phyloP scores from a whole-genome alignment of 306 rosid genomes.

The Acacia crassicarpa region DNA sequence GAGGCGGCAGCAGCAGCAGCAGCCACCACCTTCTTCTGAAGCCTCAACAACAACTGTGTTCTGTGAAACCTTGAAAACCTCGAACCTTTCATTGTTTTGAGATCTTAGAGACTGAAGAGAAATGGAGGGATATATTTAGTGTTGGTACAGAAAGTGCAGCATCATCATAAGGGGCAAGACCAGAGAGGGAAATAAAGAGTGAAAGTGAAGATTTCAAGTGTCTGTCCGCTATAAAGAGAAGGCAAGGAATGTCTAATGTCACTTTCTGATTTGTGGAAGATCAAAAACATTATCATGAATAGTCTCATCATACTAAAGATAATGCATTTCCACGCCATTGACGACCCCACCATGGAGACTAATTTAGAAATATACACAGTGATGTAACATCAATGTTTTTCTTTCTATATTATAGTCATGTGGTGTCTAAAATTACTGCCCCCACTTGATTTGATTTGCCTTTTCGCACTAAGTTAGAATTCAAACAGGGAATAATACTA shows the following conservation, averaged over 20 bases:
- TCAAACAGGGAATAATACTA: background rate
- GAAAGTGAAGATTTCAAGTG: constrained; percentile 25
- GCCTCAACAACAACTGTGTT: background rate
- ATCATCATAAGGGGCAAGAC: constrained; percentile 10
- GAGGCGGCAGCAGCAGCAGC: constrained; percentile 1
- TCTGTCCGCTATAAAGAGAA: constrained; percentile 24
- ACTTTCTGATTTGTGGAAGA: constrained; percentile 36
- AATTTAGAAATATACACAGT: constrained; percentile 18
- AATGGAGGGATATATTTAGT: background rate
- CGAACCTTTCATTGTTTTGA: constrained; percentile 35
- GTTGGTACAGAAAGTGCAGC: constrained; percentile 24
- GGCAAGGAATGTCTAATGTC: constrained; percentile 31
- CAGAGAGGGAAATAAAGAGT: constrained; percentile 15
- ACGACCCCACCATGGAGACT: constrained; percentile 34
- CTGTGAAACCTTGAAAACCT: constrained; percentile 30
- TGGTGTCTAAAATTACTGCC: background rate
- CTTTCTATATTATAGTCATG: background rate
- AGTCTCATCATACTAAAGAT: constrained; percentile 16
- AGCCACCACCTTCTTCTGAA: constrained; percentile 39
- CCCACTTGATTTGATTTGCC: background rate
- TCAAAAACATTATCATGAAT: constrained; percentile 35
- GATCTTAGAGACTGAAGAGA: constrained; percentile 1
- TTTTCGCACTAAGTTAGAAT: background rate
- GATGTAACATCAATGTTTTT: constrained; percentile 28
- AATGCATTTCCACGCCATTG: constrained; percentile 32